Evolutionary conservation across 169 alveolate species (phyloP), one percentile per base, ranked within the genome.

Genomic region (Eimeria sp.): DNA sequence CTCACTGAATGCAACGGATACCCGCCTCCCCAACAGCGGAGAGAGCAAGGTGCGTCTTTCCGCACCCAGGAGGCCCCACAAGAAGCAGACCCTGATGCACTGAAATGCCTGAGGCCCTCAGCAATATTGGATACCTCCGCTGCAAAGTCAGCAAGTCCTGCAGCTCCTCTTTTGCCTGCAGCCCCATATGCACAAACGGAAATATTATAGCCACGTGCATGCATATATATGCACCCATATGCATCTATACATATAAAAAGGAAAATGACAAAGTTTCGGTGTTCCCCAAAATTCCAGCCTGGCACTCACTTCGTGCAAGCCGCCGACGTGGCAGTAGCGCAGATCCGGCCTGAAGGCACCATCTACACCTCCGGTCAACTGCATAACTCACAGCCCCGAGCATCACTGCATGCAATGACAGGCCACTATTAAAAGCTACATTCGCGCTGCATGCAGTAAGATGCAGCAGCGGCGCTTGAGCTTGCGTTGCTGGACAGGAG

Each of bases 41-140:
- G 72, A 98, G 95, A 49, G 99, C 99, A 56, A 99, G 91, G 64
- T 98, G 97, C 0, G 99, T 98, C 96, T 99, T 99, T 9, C 99
- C 99, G 96, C 99, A 99, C 13, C 99, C 99, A 25, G 97, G 96
- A 25, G 97, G 97, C 33, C 97, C 97, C 18, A 96, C 58, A 25
- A 96, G 95, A 27, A 96, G 66, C 68, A 90, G 76, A 9, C 97
- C 97, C 30, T 85, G 95, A 46, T 91, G 89, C 52, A 93, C 66
- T 14, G 97, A 60, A 23, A 88, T 72, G 54, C 95, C 95, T 16
- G 95, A 52, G 18, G 76, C 88, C 52, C 82, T 68, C 83, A 95
- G n/a, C 80, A 95, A 46, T 6, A 76, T n/a, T 13, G 89, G 85
- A 82, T 56, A 95, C 30, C 56, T n/a, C 68, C 77, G 90, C 54